Percentiles rank a stretch among this genome's conserved stretches.
Evolutionary conservation across 768 basidiomycete genomes (phyloP).

Genomic region (Pulveroboletus frians): DNA sequence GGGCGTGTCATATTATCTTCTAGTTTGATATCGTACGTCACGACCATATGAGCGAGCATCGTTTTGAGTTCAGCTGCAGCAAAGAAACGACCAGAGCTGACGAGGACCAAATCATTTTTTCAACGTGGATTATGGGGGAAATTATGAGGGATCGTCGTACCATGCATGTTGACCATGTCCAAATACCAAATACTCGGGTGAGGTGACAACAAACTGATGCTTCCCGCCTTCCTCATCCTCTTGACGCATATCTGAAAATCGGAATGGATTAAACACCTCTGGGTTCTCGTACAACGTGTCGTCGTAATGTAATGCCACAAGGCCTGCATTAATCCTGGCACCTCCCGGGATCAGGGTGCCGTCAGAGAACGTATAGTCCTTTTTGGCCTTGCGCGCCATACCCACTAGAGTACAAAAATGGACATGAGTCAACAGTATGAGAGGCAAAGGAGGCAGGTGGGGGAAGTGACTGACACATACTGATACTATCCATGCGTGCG

Average conservation of each 20-base stretch:
- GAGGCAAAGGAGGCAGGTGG: not conserved
- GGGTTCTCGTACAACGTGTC: not conserved
- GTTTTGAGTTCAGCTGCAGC: slow-evolving; percentile 36
- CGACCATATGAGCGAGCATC: slow-evolving; percentile 41
- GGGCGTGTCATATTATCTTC: not conserved
- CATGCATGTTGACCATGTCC: not conserved
- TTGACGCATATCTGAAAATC: not conserved
- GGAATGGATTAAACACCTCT: not conserved
- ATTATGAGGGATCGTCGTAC: not conserved
- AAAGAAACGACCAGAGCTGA: slow-evolving; percentile 16
- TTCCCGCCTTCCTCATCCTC: slow-evolving; percentile 8
- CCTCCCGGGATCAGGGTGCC: not conserved
- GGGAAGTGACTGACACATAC: slow-evolving; percentile 16
- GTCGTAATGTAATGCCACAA: not conserved
- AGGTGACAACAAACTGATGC: slow-evolving; percentile 33
- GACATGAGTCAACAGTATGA: not conserved
- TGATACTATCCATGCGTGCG: slow-evolving; percentile 2
- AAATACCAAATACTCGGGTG: slow-evolving; percentile 33
- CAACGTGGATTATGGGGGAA: too few relatives aligned
- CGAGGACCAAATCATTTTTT: too few relatives aligned
- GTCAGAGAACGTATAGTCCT: not conserved
- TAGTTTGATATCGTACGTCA: slow-evolving; percentile 9
- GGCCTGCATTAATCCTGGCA: not conserved
- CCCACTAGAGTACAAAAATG: slow-evolving; percentile 33
- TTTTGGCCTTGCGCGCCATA: slow-evolving; percentile 10